These are phyloP conservation scores for Tieghemiomyces parasiticus DNA, from an alignment of 192 early-diverging fungal species.

Conservation along the genomic window DNA sequence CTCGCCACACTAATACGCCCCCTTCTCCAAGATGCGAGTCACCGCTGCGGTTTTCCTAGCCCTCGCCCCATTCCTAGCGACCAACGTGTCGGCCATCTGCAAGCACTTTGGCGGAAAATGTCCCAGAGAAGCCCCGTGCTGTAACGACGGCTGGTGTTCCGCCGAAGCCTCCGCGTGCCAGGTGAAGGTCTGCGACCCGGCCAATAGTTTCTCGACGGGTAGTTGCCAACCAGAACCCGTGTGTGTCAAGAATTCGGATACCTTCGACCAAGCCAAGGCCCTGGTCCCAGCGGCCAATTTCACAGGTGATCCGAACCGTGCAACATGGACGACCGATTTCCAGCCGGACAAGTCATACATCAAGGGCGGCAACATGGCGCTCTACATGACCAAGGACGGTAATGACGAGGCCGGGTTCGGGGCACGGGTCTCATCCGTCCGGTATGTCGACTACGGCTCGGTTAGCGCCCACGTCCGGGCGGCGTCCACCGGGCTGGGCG, in stretches of 20 bases:
- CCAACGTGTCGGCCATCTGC: slow-evolving; percentile 21
- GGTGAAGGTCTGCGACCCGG: slow-evolving; percentile 26
- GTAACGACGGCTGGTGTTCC: slow-evolving; percentile 30
- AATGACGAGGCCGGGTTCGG: slow-evolving; percentile 37
- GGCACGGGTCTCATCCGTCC: slow-evolving; percentile 32
- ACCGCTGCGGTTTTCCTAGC: too few relatives aligned
- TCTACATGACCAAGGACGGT: slow-evolving; percentile 24
- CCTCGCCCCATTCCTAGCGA: slow-evolving; percentile 20
- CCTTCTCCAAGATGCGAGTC: too few relatives aligned
- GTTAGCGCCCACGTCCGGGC: slow-evolving; percentile 35
- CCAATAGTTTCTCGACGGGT: slow-evolving; percentile 16
- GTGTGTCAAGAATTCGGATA: slow-evolving; percentile 20
- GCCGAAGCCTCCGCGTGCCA: slow-evolving; percentile 24
- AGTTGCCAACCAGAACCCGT: slow-evolving; percentile 27
- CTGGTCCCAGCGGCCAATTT: slow-evolving; percentile 21
- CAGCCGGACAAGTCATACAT: slow-evolving; percentile 32
- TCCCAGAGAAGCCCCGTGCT: slow-evolving; percentile 25
- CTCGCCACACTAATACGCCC: too few relatives aligned
- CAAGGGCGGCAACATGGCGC: slow-evolving; percentile 23
- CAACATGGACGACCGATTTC: slow-evolving; percentile 34
- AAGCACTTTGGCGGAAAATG: slow-evolving; percentile 18
- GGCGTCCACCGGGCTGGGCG: slow-evolving; percentile 29
- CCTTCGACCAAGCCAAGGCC: slow-evolving; percentile 20
- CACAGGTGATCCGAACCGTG: slow-evolving; percentile 29
- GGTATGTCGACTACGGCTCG: slow-evolving; percentile 42